Conservation (phyloP, 2,329 filamentous ascomycete genomes). For the Paraphoma sp. region DNA sequence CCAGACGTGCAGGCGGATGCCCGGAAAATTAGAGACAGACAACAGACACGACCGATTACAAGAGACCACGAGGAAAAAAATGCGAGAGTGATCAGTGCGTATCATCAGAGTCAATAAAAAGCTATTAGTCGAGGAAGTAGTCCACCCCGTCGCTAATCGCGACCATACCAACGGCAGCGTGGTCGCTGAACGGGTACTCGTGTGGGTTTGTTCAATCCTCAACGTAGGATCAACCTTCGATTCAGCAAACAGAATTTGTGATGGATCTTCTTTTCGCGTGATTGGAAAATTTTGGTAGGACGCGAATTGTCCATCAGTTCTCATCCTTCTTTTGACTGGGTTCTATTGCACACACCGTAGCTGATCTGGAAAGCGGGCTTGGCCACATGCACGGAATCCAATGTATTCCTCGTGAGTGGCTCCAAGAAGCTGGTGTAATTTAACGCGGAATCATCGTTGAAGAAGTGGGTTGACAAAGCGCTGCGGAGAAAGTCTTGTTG, state of each 20-base stretch:
- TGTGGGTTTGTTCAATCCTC: slow-evolving; percentile 35
- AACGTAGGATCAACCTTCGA: too few relatives aligned
- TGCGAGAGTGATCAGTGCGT: too few relatives aligned
- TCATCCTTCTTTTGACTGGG: slow-evolving; percentile 31
- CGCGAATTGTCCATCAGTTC: slow-evolving; percentile 36
- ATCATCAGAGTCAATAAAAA: too few relatives aligned
- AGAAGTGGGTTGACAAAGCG: slow-evolving; percentile 57
- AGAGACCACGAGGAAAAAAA: too few relatives aligned
- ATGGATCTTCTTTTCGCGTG: slow-evolving; percentile 24
- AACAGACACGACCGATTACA: too few relatives aligned
- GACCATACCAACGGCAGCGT: slow-evolving; percentile 36
- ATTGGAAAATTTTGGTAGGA: slow-evolving; percentile 30
- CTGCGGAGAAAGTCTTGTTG: slow-evolving; percentile 37
- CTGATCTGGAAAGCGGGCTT: slow-evolving; percentile 42
- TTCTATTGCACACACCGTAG: slow-evolving; percentile 39
- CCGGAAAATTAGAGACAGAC: too few relatives aligned
- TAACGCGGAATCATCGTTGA: slow-evolving; percentile 54
- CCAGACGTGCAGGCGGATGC: too few relatives aligned
- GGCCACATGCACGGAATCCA: slow-evolving; percentile 1
- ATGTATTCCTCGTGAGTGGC: slow-evolving; percentile 14
- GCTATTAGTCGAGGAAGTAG: slow-evolving; percentile 41
- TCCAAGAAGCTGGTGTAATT: slow-evolving; percentile 26
- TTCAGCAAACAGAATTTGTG: too few relatives aligned
- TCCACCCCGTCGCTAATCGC: slow-evolving; percentile 41
- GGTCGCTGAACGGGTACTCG: slow-evolving; percentile 41